phyloP scores from a whole-genome alignment of 768 basidiomycete species.

The Phaeotremella skinneri region DNA sequence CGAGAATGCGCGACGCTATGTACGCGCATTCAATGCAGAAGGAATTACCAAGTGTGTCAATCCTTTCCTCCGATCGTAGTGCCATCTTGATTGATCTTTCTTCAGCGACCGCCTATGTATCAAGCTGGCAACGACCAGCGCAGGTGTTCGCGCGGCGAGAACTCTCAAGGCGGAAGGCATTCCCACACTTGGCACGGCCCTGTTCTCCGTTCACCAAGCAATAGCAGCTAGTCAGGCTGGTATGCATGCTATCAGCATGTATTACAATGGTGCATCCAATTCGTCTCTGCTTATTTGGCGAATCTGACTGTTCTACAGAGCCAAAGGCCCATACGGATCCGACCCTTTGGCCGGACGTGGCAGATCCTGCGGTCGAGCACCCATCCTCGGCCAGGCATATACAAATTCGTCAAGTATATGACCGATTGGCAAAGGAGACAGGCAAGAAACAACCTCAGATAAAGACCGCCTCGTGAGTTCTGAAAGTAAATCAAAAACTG shows the following conservation, averaged over 20 bases:
- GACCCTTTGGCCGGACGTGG: constrained; percentile 36
- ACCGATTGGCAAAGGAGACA: constrained; percentile 23
- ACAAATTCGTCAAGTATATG: constrained; percentile 26
- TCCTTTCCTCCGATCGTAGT: not conserved
- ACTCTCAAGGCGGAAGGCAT: constrained; percentile 57
- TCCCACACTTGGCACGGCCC: constrained; percentile 59
- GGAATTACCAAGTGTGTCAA: constrained; percentile 46
- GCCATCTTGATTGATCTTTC: not conserved
- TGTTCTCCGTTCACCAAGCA: constrained; percentile 62
- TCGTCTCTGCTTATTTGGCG: not conserved
- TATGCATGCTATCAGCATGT: constrained; percentile 60
- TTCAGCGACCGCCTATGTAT: constrained; percentile 57
- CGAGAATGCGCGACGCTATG: constrained; percentile 35
- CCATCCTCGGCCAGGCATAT: constrained; percentile 29
- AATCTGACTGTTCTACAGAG: constrained; percentile 45
- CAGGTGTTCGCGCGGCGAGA: constrained; percentile 58
- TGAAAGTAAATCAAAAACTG: too few species aligned
- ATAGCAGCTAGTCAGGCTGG: constrained; percentile 60
- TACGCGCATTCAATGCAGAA: constrained; percentile 31
- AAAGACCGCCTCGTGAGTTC: constrained; percentile 38
- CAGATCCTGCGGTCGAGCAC: constrained; percentile 38
- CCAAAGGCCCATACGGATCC: constrained; percentile 37
- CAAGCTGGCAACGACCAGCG: constrained; percentile 62
- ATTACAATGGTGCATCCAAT: constrained; percentile 55
- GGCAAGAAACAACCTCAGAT: constrained; percentile 32